Conservation (phyloP, 192 early-diverging fungal species). For the Umbelopsis sp. region DNA sequence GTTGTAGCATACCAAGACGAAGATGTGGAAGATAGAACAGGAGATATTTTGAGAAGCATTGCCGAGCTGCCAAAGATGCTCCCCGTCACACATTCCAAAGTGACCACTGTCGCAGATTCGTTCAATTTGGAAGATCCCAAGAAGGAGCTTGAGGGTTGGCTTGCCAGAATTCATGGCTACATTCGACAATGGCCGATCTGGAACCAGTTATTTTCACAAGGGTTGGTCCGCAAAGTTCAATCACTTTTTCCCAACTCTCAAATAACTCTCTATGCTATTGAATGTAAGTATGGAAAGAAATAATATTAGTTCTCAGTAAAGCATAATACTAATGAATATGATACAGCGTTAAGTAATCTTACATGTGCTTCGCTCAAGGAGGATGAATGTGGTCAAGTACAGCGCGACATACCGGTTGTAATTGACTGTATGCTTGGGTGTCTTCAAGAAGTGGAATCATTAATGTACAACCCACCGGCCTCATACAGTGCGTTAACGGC, state of each 20-base stretch:
- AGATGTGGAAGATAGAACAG: constrained; percentile 4
- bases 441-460: constrained; percentile 22
- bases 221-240: constrained; percentile 8
- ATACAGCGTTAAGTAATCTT: constrained; percentile 29
- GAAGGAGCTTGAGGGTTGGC: constrained; percentile 6
- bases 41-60: constrained; percentile 2
- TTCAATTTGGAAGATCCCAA: constrained; percentile 17
- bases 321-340: neutral
- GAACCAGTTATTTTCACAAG: neutral
- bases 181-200: constrained; percentile 15
- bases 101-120: neutral
- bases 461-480: constrained; percentile 4
- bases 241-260: constrained; percentile 21
- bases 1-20: neutral
- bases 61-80: constrained; percentile 2
- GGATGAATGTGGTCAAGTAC: constrained; percentile 34
- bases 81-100: neutral
- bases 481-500: constrained; percentile 18
- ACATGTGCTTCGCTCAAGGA: constrained; percentile 31
- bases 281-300: constrained; percentile 21
- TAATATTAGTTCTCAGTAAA: neutral
- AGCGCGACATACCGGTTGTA: constrained; percentile 31
- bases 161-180: constrained; percentile 1
- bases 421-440: constrained; percentile 29
- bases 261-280: constrained; percentile 27